phyloP scores from a whole-genome alignment of 768 basidiomycete species.

The Holtermanniella nyarrowii region DNA sequence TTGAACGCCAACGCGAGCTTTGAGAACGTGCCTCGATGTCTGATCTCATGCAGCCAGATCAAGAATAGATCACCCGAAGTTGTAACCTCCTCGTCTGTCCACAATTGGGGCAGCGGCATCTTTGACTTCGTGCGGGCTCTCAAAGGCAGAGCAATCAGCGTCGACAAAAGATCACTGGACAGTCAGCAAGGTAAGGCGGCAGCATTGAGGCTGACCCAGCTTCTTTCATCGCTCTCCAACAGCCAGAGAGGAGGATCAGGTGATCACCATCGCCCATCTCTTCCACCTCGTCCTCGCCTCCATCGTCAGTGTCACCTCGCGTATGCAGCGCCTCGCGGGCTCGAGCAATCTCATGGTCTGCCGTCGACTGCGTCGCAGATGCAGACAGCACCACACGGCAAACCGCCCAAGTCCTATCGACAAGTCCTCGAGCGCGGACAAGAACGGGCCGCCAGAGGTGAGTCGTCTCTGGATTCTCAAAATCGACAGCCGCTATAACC shows the following conservation, averaged over 20 bases:
- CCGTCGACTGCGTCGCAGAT: slow-evolving; percentile 3
- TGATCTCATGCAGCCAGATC: slow-evolving; percentile 35
- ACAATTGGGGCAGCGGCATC: slow-evolving; percentile 3
- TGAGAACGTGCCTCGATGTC: slow-evolving; percentile 40
- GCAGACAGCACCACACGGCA: slow-evolving; percentile 27
- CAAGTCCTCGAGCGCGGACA: slow-evolving; percentile 5
- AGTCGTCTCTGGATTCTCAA: slow-evolving; percentile 1
- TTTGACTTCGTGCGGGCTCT: slow-evolving; percentile 2
- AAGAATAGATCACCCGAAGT: slow-evolving; percentile 24
- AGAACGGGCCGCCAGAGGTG: slow-evolving; percentile 10
- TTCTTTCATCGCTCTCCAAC: slow-evolving; percentile 39
- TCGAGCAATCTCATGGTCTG: slow-evolving; percentile 37
- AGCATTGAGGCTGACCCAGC: slow-evolving; percentile 20
- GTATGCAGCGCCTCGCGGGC: slow-evolving; percentile 24
- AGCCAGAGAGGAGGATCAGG: slow-evolving; percentile 30
- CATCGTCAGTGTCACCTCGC: slow-evolving; percentile 6
- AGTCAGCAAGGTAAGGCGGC: background rate
- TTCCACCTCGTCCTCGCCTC: slow-evolving; percentile 12
- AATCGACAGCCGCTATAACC: slow-evolving; percentile 12
- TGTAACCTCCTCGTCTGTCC: slow-evolving; percentile 16
- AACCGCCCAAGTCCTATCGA: slow-evolving; percentile 26
- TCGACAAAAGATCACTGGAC: slow-evolving; percentile 19
- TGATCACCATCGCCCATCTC: slow-evolving; percentile 20
- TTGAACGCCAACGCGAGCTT: slow-evolving; percentile 33
- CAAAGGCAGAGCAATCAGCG: slow-evolving; percentile 17